A percentile compares a stretch with the other conserved stretches of the same genome.
These are phyloP conservation scores for Irpex sp. DNA, from an alignment of 1,284 basidiomycete species.

Conservation along the genomic window DNA sequence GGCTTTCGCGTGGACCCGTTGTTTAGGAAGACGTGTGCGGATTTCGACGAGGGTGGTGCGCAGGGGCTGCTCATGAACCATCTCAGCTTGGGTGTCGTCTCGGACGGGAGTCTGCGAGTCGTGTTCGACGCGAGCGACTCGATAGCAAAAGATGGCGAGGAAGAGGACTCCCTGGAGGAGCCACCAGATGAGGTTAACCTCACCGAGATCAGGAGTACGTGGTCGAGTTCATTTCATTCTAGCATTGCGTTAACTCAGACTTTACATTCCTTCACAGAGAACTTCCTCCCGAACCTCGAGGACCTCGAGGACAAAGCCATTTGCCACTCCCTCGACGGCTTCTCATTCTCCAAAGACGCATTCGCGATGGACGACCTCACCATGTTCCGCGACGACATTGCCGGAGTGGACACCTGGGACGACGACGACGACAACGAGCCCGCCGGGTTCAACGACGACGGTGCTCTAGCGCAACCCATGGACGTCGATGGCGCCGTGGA, in stretches of 20 bases:
- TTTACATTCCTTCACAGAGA: constrained; percentile 30
- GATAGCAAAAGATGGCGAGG: constrained; percentile 76
- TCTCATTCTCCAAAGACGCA: constrained; percentile 70
- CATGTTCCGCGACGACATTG: constrained; percentile 50
- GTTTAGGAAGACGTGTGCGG: constrained; percentile 97
- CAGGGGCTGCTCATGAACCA: constrained; percentile 95
- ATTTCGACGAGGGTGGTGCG: constrained; percentile 98
- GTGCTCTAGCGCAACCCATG: constrained; percentile 30
- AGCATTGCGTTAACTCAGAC: constrained; percentile 6
- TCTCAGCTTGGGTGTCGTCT: constrained; percentile 69
- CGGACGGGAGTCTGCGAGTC: constrained; percentile 82
- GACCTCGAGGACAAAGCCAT: constrained; percentile 69
- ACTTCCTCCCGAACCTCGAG: constrained; percentile 70
- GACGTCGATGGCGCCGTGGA: constrained; percentile 53
- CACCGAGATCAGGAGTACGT: constrained; percentile 63
- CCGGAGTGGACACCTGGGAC: constrained; percentile 36
- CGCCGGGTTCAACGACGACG: constrained; percentile 29
- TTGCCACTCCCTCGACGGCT: constrained; percentile 74
- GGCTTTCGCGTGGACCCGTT: constrained; percentile 97
- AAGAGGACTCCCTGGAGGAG: constrained; percentile 49
- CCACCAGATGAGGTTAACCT: constrained; percentile 69
- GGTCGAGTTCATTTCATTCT: constrained; percentile 15
- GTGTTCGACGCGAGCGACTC: constrained; percentile 97
- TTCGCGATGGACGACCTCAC: constrained; percentile 61
- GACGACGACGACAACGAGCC: constrained; percentile 43